These are phyloP conservation scores for Castanea crenata DNA, from an alignment of 306 rosid species.

Conservation along the genomic window DNA sequence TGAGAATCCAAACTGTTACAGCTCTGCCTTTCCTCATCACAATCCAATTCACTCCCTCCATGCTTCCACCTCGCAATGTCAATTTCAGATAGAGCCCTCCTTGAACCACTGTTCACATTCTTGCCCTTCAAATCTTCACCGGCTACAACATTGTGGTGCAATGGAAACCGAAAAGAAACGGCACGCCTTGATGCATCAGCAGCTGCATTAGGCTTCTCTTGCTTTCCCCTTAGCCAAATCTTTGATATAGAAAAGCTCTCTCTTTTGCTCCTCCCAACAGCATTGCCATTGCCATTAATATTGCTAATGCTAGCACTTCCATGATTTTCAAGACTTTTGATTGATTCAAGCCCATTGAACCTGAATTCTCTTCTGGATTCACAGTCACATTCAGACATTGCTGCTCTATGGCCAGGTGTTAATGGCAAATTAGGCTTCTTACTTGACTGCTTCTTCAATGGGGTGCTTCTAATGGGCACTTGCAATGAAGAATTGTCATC, in stretches of 20 bases:
- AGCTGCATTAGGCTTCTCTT: constrained; percentile 32
- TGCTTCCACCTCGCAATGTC: constrained; percentile 59
- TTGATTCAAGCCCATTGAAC: constrained; percentile 43
- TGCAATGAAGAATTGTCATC: constrained; percentile 65
- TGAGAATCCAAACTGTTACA: constrained; percentile 74
- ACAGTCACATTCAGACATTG: constrained; percentile 84
- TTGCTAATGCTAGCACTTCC: constrained; percentile 12
- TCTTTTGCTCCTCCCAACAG: constrained; percentile 34
- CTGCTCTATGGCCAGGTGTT: constrained; percentile 60
- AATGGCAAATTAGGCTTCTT: constrained; percentile 54
- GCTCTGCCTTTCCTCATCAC: constrained; percentile 65
- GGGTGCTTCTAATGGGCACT: constrained; percentile 64
- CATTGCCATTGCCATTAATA: constrained; percentile 20
- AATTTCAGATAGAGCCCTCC: constrained; percentile 57
- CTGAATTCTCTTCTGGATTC: constrained; percentile 80
- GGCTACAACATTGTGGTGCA: constrained; percentile 12
- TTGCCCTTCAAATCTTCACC: constrained; percentile 43
- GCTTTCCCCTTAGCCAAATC: constrained; percentile 81
- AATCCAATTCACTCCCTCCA: constrained; percentile 55
- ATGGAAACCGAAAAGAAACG: constrained; percentile 68
- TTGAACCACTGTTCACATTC: constrained; percentile 33
- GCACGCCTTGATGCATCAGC: constrained; percentile 58
- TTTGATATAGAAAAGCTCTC: constrained; percentile 82
- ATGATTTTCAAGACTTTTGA: constrained; percentile 14
- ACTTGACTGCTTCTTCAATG: constrained; percentile 46